Percentiles rank a stretch among this genome's conserved stretches.
phyloP scores from a whole-genome alignment of 768 basidiomycete species.

The Dentipellis fragilis region DNA sequence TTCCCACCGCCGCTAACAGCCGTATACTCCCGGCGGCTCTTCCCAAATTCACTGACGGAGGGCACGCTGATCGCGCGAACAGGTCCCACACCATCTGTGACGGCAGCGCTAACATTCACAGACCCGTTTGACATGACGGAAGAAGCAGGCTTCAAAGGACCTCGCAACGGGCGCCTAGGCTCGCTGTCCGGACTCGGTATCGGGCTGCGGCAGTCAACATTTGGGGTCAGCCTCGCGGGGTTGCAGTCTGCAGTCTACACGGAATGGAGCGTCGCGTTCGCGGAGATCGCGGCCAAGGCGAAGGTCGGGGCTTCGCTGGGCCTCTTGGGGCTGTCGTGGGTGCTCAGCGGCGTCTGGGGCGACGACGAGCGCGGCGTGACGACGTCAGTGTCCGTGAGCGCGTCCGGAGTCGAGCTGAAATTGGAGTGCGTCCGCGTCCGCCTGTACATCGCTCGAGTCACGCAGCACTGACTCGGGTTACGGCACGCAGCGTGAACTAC shows the following conservation, averaged over 20 bases:
- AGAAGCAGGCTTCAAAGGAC: background rate
- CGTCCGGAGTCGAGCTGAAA: slow-evolving; percentile 39
- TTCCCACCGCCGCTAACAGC: slow-evolving; percentile 11
- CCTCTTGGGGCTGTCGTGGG: slow-evolving; percentile 32
- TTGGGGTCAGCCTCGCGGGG: slow-evolving; percentile 39
- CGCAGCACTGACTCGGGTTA: slow-evolving; percentile 7
- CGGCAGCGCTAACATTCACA: slow-evolving; percentile 8
- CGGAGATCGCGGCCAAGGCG: slow-evolving; percentile 45
- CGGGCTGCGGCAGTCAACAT: slow-evolving; percentile 35
- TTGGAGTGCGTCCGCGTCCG: slow-evolving; percentile 38
- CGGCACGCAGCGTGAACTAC: slow-evolving; percentile 36
- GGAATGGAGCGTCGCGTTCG: slow-evolving; percentile 41
- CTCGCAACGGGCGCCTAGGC: slow-evolving; percentile 22
- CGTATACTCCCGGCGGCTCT: slow-evolving; percentile 13
- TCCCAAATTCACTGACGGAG: slow-evolving; percentile 11
- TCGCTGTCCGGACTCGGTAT: slow-evolving; percentile 42
- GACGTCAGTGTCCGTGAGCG: slow-evolving; percentile 33
- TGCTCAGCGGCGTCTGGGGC: slow-evolving; percentile 40
- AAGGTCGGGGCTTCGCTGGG: slow-evolving; percentile 41
- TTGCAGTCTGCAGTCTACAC: slow-evolving; percentile 37
- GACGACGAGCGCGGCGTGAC: slow-evolving; percentile 33
- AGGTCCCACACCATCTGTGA: slow-evolving; percentile 7
- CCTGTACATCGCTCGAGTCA: slow-evolving; percentile 4
- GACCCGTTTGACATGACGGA: slow-evolving; percentile 1
- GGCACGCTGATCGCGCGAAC: slow-evolving; percentile 9